phyloP scores from a whole-genome alignment of 768 basidiomycete genomes.

The Hygrophoropsis aurantiaca region DNA sequence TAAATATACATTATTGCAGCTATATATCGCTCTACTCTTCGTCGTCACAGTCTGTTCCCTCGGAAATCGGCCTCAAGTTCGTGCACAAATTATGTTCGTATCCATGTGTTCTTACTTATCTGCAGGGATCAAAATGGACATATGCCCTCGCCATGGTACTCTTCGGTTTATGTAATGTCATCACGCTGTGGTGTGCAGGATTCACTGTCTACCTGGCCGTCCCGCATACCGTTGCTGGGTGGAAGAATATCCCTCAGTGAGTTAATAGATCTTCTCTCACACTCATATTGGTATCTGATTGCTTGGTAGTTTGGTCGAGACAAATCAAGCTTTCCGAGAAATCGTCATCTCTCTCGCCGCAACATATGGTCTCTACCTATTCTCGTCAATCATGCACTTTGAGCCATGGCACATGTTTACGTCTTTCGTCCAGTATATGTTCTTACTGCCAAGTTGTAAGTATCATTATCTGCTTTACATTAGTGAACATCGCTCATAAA shows the following conservation, averaged over 20 bases:
- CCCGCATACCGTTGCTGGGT: conserved; percentile 70
- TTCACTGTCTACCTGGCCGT: conserved; percentile 87
- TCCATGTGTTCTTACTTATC: conserved; percentile 1
- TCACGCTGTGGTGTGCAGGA: conserved; percentile 88
- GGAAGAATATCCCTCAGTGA: conserved; percentile 72
- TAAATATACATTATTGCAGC: conserved; percentile 34
- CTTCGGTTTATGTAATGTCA: conserved; percentile 76
- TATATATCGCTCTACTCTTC: conserved; percentile 86
- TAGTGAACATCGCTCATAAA: conserved; percentile 8
- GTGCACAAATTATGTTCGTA: conserved; percentile 11
- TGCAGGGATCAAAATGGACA: conserved; percentile 80
- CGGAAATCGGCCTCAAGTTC: conserved; percentile 79
- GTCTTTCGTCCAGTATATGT: conserved; percentile 88
- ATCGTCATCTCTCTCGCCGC: conserved; percentile 79
- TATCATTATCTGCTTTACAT: conserved; percentile 7
- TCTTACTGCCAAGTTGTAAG: conserved; percentile 78
- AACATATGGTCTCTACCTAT: conserved; percentile 82
- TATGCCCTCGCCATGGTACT: conserved; percentile 74
- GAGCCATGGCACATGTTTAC: conserved; percentile 99
- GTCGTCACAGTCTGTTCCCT: conserved; percentile 84
- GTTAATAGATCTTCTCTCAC: conserved; percentile 21
- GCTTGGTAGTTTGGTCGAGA: conserved; percentile 51
- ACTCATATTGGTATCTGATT: conserved; percentile 21
- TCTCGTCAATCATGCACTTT: conserved; percentile 83
- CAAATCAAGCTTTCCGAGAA: conserved; percentile 73